A percentile compares a stretch with the other conserved stretches of the same genome.
phyloP scores from a whole-genome alignment of 129 eudicot genomes.

The Centaurea solstitialis region DNA sequence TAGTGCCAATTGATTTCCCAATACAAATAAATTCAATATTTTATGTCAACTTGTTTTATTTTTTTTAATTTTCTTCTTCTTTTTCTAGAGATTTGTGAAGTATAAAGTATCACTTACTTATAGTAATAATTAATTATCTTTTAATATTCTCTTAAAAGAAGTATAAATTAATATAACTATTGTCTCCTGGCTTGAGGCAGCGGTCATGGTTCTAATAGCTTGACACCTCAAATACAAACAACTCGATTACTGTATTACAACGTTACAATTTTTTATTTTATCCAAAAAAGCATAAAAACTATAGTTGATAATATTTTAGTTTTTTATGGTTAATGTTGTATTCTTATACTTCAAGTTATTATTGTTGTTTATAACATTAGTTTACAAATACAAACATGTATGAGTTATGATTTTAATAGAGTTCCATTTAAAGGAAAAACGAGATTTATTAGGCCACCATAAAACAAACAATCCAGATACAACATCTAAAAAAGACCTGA shows the following conservation, averaged over 20 bases:
- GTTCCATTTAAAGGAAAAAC: too few relatives aligned
- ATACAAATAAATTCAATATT: neutral
- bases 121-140: neutral
- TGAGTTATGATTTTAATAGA: too few relatives aligned
- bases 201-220: slow-evolving; percentile 8
- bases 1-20: neutral
- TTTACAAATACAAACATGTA: too few relatives aligned
- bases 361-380: too few relatives aligned
- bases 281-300: too few relatives aligned
- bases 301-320: too few relatives aligned
- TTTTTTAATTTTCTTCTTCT: neutral
- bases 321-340: too few relatives aligned
- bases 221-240: slow-evolving; percentile 7
- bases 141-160: neutral
- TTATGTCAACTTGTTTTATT: neutral
- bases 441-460: too few relatives aligned
- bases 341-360: too few relatives aligned
- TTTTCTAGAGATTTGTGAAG: slow-evolving; percentile 17
- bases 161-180: neutral
- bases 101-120: neutral
- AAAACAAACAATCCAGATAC: too few relatives aligned
- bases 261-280: neutral
- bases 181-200: slow-evolving; percentile 30
- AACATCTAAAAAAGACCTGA: too few relatives aligned
- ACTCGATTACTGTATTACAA: neutral